A percentile compares a stretch with the other conserved stretches of the same genome.
Conservation (phyloP, 495 filamentous ascomycete genomes). For the Daldinia childiae region DNA sequence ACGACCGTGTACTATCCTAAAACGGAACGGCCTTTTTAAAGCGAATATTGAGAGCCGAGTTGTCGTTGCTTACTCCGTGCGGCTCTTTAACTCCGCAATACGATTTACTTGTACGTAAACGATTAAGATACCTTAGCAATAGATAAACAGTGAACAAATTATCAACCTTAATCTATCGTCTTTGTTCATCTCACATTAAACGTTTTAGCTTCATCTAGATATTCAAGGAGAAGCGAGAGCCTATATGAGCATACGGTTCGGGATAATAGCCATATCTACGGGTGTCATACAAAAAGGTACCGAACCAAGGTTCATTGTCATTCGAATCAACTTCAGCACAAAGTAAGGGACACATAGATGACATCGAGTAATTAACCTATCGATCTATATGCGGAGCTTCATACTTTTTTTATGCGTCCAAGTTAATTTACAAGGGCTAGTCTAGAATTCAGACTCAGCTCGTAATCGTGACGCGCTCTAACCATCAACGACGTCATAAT, state of each 20-base stretch:
- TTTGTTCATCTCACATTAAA: not conserved
- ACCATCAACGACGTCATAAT: slow-evolving; percentile 35
- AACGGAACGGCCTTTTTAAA: slow-evolving; percentile 11
- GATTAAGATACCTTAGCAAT: slow-evolving; percentile 13
- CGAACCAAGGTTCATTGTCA: not conserved
- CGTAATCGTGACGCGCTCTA: slow-evolving; percentile 38
- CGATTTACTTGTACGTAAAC: slow-evolving; percentile 8
- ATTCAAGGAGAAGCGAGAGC: not conserved
- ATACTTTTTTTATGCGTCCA: not conserved
- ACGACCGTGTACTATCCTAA: not conserved
- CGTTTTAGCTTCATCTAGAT: not conserved
- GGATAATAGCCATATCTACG: not conserved
- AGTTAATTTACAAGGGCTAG: not conserved
- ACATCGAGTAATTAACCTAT: not conserved
- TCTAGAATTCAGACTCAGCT: slow-evolving; percentile 4
- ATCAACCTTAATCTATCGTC: not conserved
- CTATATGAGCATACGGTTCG: not conserved
- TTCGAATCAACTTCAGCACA: not conserved
- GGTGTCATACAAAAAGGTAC: not conserved
- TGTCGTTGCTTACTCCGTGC: not conserved
- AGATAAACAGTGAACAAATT: slow-evolving; percentile 1
- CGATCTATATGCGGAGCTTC: not conserved
- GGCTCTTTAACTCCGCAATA: not conserved
- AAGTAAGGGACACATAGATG: not conserved
- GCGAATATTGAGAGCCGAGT: slow-evolving; percentile 8